Evolutionary conservation across 331 rosid genomes (phyloP).

Genomic region (Cydonia oblonga): DNA sequence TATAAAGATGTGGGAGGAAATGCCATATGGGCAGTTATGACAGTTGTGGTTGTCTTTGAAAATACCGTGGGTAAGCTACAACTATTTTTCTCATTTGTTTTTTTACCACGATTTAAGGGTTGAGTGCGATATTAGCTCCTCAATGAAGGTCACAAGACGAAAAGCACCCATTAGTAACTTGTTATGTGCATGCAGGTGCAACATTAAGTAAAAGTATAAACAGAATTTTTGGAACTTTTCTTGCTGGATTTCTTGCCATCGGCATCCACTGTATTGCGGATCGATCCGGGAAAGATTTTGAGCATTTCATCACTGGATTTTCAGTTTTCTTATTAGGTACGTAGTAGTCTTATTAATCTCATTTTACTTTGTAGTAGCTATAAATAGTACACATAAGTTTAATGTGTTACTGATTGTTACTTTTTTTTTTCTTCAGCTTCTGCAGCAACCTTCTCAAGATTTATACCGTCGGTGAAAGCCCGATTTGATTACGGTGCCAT

Average conservation of each 20-base stretch:
- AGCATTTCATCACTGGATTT: constrained; percentile 42
- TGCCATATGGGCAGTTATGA: constrained; percentile 90
- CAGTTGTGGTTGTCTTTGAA: constrained; percentile 77
- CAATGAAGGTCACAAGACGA: not conserved
- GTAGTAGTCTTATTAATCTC: not conserved
- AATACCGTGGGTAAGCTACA: constrained; percentile 48
- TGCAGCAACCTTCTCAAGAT: constrained; percentile 71
- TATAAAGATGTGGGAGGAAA: constrained; percentile 71
- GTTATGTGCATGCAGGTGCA: constrained; percentile 44
- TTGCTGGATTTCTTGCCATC: constrained; percentile 61
- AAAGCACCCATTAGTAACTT: not conserved
- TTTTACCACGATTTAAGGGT: too few species aligned
- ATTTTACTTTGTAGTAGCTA: not conserved
- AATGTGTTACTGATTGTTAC: not conserved
- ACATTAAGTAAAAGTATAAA: constrained; percentile 47
- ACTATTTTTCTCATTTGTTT: too few species aligned
- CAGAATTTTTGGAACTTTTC: constrained; percentile 57
- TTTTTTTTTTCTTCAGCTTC: constrained; percentile 41
- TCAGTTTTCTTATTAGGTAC: constrained; percentile 70
- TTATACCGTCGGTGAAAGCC: constrained; percentile 61
- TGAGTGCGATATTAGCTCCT: not conserved
- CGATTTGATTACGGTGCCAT: constrained; percentile 75
- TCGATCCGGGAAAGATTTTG: constrained; percentile 44
- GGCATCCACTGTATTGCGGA: constrained; percentile 66
- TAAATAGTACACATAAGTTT: not conserved